Conservation (phyloP, 805 yeast species). For the Candida succiphila region DNA sequence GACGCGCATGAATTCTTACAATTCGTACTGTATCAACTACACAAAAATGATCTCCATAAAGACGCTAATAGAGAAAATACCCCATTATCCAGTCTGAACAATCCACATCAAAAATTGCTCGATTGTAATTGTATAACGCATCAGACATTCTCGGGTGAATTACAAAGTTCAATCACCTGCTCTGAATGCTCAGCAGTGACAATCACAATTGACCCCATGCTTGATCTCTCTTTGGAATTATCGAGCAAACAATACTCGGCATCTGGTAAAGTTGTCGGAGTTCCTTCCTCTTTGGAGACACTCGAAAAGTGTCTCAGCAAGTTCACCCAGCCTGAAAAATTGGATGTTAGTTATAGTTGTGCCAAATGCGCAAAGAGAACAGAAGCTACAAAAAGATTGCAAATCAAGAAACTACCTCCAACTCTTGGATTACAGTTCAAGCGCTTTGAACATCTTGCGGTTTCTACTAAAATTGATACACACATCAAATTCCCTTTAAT, state of each 20-base stretch:
- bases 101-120: slow-evolving; percentile 1
- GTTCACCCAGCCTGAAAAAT: slow-evolving; percentile 68
- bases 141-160: slow-evolving; percentile 70
- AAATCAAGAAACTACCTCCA: slow-evolving; percentile 60
- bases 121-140: slow-evolving; percentile 75
- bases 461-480: slow-evolving; percentile 64
- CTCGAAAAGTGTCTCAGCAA: slow-evolving; percentile 60
- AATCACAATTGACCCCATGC: slow-evolving; percentile 76
- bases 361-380: slow-evolving; percentile 51
- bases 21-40: slow-evolving; percentile 78
- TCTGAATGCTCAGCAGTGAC: slow-evolving; percentile 53
- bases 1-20: slow-evolving; percentile 99
- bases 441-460: slow-evolving; percentile 54
- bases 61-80: slow-evolving; percentile 4
- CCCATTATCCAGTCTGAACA: not conserved
- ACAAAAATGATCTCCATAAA: slow-evolving; percentile 29
- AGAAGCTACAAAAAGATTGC: slow-evolving; percentile 63
- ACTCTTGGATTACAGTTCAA: slow-evolving; percentile 81
- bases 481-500: slow-evolving; percentile 65
- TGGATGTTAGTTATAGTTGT: slow-evolving; percentile 71
- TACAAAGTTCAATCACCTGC: slow-evolving; percentile 75
- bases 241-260: slow-evolving; percentile 19
- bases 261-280: slow-evolving; percentile 10
- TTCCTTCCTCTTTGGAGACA: slow-evolving; percentile 16
- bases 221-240: slow-evolving; percentile 81